Percentiles rank a stretch among this genome's conserved stretches.
phyloP scores from a whole-genome alignment of 1,139 yeast species.

The Geotrichum candidum region DNA sequence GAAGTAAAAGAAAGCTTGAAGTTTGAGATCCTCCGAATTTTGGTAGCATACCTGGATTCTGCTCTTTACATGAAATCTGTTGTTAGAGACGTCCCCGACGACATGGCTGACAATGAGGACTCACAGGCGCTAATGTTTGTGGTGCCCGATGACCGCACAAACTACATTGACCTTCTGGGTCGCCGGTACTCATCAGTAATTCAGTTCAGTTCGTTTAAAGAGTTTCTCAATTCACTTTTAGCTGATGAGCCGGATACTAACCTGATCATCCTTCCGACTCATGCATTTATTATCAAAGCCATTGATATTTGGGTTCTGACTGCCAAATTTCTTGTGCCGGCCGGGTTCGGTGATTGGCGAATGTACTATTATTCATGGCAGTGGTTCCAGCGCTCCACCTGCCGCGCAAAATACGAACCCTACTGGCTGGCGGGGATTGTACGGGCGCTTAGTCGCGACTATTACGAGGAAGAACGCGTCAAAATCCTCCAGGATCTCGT shows the following conservation, averaged over 20 bases:
- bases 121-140: constrained; percentile 12
- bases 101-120: constrained; percentile 1
- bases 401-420: constrained; percentile 5
- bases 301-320: constrained; percentile 10
- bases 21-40: background rate
- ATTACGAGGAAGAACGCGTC: constrained; percentile 10
- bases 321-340: constrained; percentile 4
- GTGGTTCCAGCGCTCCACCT: constrained; percentile 7
- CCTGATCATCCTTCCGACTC: background rate
- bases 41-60: constrained; percentile 4
- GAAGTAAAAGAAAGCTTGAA: background rate
- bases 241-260: background rate
- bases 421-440: constrained; percentile 10
- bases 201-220: constrained; percentile 5
- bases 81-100: background rate
- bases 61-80: constrained; percentile 2
- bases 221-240: constrained; percentile 1
- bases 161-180: constrained; percentile 1
- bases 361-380: constrained; percentile 13
- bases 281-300: constrained; percentile 5
- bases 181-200: background rate
- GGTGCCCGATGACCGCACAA: background rate
- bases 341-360: background rate
- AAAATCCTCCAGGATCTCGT: constrained; percentile 2
- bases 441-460: background rate